Evolutionary conservation across 495 filamentous ascomycete species (phyloP).

Genomic region (Physcia stellaris): DNA sequence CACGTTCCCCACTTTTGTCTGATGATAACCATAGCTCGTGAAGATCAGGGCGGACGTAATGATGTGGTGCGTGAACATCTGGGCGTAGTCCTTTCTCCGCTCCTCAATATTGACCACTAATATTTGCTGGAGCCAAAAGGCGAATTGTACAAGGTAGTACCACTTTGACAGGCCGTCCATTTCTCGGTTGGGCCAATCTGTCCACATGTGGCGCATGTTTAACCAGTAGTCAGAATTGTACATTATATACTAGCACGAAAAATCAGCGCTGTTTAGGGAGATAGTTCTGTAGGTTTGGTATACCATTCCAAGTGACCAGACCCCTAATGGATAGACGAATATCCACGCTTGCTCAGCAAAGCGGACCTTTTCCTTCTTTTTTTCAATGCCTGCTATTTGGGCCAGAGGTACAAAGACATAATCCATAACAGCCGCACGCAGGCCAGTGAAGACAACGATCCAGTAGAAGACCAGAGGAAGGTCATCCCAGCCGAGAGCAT

Average conservation of each 20-base stretch:
- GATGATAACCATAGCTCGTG: constrained; percentile 67
- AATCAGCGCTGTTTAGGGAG: constrained; percentile 11
- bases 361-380: constrained; percentile 57
- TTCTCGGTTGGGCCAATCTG: constrained; percentile 63
- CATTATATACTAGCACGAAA: constrained; percentile 56
- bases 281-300: too few species aligned
- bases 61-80: constrained; percentile 93
- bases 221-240: constrained; percentile 61
- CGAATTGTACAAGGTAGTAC: constrained; percentile 83
- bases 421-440: constrained; percentile 76
- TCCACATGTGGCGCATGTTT: constrained; percentile 68
- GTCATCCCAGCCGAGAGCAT: constrained; percentile 67
- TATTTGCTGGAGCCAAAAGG: constrained; percentile 91
- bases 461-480: constrained; percentile 64
- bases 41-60: constrained; percentile 72
- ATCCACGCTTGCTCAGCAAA: constrained; percentile 94
- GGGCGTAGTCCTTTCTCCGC: constrained; percentile 81
- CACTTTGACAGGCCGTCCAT: constrained; percentile 64
- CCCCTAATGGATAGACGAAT: constrained; percentile 60
- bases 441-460: constrained; percentile 70
- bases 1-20: constrained; percentile 75
- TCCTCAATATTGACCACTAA: constrained; percentile 90
- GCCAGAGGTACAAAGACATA: constrained; percentile 71
- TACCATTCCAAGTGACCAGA: constrained; percentile 79
- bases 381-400: constrained; percentile 49